Evolutionary conservation across 2,329 filamentous ascomycete genomes (phyloP).

Genomic region (Zymoseptoria brevis): DNA sequence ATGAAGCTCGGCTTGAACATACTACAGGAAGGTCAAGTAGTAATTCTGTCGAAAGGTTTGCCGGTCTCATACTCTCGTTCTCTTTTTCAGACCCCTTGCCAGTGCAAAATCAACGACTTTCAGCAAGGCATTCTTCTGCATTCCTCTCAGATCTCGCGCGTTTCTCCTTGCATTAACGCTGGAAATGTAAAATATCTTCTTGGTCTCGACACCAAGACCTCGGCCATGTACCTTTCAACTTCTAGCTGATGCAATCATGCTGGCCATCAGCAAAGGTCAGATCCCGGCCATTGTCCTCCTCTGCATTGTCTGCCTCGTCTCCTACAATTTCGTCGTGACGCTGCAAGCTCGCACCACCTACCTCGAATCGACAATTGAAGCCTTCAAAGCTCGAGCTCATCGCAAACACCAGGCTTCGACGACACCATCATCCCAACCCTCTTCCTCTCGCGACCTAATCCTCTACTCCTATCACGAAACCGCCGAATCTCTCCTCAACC

Average conservation of each 20-base stretch:
- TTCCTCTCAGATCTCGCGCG: not conserved
- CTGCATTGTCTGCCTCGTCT: not conserved
- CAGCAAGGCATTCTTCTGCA: not conserved
- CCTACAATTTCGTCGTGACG: not conserved
- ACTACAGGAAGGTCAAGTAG: not conserved
- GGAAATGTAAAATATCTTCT: not conserved
- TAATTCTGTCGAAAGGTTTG: not conserved
- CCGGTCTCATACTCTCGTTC: too few relatives aligned
- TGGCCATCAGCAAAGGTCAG: not conserved
- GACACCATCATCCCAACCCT: not conserved
- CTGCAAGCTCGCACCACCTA: not conserved
- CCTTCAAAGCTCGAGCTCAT: not conserved
- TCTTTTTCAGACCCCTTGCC: too few relatives aligned
- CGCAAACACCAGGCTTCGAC: conserved; percentile 1
- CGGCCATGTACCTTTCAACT: not conserved
- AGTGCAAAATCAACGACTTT: too few relatives aligned
- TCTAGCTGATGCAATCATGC: not conserved
- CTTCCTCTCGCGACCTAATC: conserved; percentile 7
- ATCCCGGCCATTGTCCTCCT: not conserved
- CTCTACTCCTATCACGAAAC: conserved; percentile 13
- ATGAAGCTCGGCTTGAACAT: not conserved
- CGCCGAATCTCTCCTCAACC: conserved; percentile 7
- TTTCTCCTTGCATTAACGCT: not conserved
- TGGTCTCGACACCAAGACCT: not conserved
- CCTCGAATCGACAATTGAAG: not conserved